These are phyloP conservation scores for Cubamyces sp. DNA, from an alignment of 768 basidiomycete genomes.

Conservation along the genomic window DNA sequence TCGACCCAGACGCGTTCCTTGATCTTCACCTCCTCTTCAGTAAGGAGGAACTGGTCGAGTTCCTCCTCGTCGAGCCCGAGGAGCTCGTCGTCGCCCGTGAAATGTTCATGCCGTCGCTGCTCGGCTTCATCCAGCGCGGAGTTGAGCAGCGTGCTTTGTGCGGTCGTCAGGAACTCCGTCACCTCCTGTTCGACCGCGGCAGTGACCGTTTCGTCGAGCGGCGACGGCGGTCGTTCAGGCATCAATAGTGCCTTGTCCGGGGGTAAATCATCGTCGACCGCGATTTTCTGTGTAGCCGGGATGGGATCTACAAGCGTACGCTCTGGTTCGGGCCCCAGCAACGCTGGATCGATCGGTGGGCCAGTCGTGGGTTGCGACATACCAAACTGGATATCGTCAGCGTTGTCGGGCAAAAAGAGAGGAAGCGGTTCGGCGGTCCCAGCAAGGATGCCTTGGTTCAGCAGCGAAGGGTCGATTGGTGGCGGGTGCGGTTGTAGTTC, in stretches of 20 bases:
- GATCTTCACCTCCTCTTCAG: constrained; percentile 78
- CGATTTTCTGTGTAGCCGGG: background rate
- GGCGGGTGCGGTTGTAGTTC: constrained; percentile 26
- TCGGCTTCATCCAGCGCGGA: constrained; percentile 72
- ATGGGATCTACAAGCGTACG: constrained; percentile 14
- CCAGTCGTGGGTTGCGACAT: constrained; percentile 20
- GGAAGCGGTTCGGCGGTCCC: constrained; percentile 48
- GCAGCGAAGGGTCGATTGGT: constrained; percentile 58
- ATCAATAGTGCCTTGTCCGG: constrained; percentile 13
- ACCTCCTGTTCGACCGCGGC: constrained; percentile 73
- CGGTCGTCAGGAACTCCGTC: constrained; percentile 61
- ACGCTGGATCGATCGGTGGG: constrained; percentile 60
- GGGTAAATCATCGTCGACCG: constrained; percentile 6
- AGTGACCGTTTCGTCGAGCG: constrained; percentile 64
- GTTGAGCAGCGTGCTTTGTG: constrained; percentile 60
- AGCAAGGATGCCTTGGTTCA: constrained; percentile 70
- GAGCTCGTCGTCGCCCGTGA: constrained; percentile 58
- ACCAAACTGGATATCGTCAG: constrained; percentile 39
- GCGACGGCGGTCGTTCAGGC: constrained; percentile 30
- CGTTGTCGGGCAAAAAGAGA: constrained; percentile 43
- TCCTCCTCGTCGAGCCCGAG: constrained; percentile 89
- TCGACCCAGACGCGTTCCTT: constrained; percentile 96
- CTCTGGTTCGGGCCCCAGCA: constrained; percentile 39
- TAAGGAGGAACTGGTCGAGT: constrained; percentile 77
- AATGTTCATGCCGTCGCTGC: constrained; percentile 58